Conservation (phyloP, 2,329 filamentous ascomycete species). For the Ophiostoma pallidulum region DNA sequence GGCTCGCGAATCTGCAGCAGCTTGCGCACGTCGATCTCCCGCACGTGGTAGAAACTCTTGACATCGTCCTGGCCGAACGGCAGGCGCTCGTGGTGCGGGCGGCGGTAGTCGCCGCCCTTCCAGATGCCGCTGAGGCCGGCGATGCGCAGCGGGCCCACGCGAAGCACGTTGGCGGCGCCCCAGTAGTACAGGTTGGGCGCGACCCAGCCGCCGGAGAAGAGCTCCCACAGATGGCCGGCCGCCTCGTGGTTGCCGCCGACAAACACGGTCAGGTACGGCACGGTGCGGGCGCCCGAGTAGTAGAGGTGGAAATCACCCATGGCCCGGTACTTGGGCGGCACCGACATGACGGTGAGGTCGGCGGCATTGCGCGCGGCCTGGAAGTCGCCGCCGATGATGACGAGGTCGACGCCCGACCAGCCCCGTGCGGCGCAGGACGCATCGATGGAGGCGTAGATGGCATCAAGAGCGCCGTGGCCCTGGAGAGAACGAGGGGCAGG, state of each 20-base stretch:
- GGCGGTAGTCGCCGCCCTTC: conserved; percentile 82
- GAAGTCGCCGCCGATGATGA: conserved; percentile 96
- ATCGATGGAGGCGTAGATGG: conserved; percentile 75
- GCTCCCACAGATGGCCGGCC: conserved; percentile 78
- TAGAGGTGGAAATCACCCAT: conserved; percentile 93
- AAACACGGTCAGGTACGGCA: conserved; percentile 86
- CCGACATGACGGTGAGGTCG: conserved; percentile 82
- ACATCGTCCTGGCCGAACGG: conserved; percentile 73
- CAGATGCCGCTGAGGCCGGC: conserved; percentile 89
- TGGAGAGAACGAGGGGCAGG: conserved; percentile 27
- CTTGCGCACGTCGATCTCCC: conserved; percentile 86
- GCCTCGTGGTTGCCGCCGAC: conserved; percentile 95
- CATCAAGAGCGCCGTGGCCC: conserved; percentile 86
- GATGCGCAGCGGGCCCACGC: conserved; percentile 75
- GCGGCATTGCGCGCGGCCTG: conserved; percentile 83
- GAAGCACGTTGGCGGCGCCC: conserved; percentile 81
- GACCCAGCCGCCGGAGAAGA: conserved; percentile 95
- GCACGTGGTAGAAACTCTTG: conserved; percentile 77
- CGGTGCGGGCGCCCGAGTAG: conserved; percentile 67
- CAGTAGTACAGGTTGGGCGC: conserved; percentile 96
- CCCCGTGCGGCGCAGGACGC: conserved; percentile 58
- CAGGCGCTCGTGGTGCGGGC: conserved; percentile 72
- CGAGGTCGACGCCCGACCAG: conserved; percentile 75
- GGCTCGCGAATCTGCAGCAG: conserved; percentile 75
- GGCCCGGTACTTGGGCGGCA: conserved; percentile 75